Evolutionary conservation across 208 protist species (phyloP), one percentile per base, ranked within the genome.

Genomic region (Entamoeba nuttalli): DNA sequence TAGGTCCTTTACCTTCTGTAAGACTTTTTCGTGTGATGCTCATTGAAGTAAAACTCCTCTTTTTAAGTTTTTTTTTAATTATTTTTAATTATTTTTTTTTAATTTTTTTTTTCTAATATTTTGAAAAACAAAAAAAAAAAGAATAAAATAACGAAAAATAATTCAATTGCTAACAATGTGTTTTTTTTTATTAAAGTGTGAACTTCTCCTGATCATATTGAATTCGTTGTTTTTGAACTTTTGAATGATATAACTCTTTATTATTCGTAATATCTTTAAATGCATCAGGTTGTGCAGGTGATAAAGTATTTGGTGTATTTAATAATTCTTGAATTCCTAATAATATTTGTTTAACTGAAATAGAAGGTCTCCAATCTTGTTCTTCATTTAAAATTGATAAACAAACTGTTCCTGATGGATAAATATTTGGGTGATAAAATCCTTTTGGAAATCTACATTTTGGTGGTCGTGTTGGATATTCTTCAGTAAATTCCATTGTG

Each of bases 361-460:
- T 98, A 52, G 98, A 98, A 30, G 99, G 98, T 95, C 98, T 98
- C 99, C 99, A 99, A 96, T 99, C 98, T 96, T 99, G 98, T 93
- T 99, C 98, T 95, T 99, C 99, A 95, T 99, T 99, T 1, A 99
- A 96, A 95, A 99, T 98, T n/a, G 98, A 98, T 9, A 99, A 96
- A 97, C 99, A 99, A n/a, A 99, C 98, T 5, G 98, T 99, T 50
- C 99, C 99, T 57, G 98, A 99, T 1, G 98, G 98, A 96, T 99
- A 99, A 9, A 99, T 97, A 96, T 99, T 99, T n/a, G 99, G 99
- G 97, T 99, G 99, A 96, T 99, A 99, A 25, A 99, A 97, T 7
- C 98, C 97, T 30, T 98, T 98, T 7, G 96, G 97, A 95, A 99
- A 99, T 95, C 97, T 98, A 97, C 98, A 99, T 97, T 99, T 99